phyloP scores from a whole-genome alignment of 139 green algal genomes.

The Mesotaenium endlicherianum region DNA sequence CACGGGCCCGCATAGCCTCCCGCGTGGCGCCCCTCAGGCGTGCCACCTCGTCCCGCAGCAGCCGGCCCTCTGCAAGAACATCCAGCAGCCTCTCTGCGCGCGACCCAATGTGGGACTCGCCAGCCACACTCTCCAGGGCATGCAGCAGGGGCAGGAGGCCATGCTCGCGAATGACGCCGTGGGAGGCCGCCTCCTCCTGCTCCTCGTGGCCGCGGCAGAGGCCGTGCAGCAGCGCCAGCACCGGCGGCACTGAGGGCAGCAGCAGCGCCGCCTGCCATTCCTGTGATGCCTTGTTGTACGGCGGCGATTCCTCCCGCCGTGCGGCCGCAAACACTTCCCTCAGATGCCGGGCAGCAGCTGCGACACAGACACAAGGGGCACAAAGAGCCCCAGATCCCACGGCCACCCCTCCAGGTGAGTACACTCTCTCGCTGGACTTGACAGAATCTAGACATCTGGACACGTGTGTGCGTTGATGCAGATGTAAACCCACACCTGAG shows the following conservation, averaged over 20 bases:
- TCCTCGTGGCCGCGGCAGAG: slow-evolving; percentile 52
- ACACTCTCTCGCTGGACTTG: too few relatives aligned
- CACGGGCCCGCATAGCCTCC: not conserved
- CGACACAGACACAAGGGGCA: too few relatives aligned
- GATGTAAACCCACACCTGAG: too few relatives aligned
- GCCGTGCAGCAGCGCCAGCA: slow-evolving; percentile 54
- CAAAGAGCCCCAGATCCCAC: too few relatives aligned
- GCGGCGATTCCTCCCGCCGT: too few relatives aligned
- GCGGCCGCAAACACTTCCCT: too few relatives aligned
- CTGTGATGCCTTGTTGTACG: slow-evolving; percentile 26
- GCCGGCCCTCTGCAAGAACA: slow-evolving; percentile 23
- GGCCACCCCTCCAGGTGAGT: too few relatives aligned
- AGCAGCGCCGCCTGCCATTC: slow-evolving; percentile 48
- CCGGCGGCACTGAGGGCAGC: slow-evolving; percentile 53
- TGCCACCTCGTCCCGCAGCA: slow-evolving; percentile 8
- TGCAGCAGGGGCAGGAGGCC: slow-evolving; percentile 62
- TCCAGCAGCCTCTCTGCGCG: slow-evolving; percentile 63
- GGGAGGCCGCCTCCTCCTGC: too few relatives aligned
- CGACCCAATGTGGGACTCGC: slow-evolving; percentile 46
- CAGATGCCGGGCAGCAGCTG: too few relatives aligned
- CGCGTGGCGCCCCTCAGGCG: slow-evolving; percentile 3
- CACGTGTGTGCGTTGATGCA: too few relatives aligned
- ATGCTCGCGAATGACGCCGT: slow-evolving; percentile 8
- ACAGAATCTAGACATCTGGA: too few relatives aligned
- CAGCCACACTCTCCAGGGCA: slow-evolving; percentile 57